phyloP scores from a whole-genome alignment of 2,329 filamentous ascomycete species.

The Diplodia seriata region DNA sequence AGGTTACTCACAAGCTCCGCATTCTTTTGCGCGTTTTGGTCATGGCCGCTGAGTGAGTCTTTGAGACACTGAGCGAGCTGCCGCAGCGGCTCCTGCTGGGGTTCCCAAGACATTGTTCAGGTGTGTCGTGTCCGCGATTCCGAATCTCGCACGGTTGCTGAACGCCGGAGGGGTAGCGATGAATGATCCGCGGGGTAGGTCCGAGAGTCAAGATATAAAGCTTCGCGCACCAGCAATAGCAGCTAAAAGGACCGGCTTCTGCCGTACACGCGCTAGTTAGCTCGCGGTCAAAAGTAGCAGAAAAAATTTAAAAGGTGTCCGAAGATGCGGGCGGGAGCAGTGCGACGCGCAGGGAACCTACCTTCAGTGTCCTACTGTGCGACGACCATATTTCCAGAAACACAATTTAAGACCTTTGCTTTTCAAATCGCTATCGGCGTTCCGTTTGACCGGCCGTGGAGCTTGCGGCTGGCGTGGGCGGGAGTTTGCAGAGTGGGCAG shows the following conservation, averaged over 20 bases:
- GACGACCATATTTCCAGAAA: slow-evolving; percentile 30
- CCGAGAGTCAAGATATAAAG: slow-evolving; percentile 32
- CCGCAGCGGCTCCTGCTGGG: slow-evolving; percentile 81
- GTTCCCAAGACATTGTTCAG: slow-evolving; percentile 84
- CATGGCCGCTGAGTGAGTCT: slow-evolving; percentile 87
- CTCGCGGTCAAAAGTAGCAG: slow-evolving; percentile 2
- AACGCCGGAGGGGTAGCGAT: slow-evolving; percentile 27
- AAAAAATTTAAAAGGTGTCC: slow-evolving; percentile 19
- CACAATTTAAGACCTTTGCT: slow-evolving; percentile 25
- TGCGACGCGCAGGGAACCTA: slow-evolving; percentile 23
- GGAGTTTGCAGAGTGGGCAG: slow-evolving; percentile 29
- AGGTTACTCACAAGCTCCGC: slow-evolving; percentile 76
- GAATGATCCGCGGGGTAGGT: slow-evolving; percentile 28
- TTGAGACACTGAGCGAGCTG: slow-evolving; percentile 89
- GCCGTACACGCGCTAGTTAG: neutral
- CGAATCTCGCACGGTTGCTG: slow-evolving; percentile 27
- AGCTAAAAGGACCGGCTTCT: slow-evolving; percentile 24
- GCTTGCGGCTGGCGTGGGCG: slow-evolving; percentile 24
- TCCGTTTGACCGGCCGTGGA: slow-evolving; percentile 22
- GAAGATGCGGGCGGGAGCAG: slow-evolving; percentile 14
- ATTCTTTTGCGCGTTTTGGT: slow-evolving; percentile 82
- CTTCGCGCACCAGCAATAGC: slow-evolving; percentile 22
- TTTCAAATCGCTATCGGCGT: slow-evolving; percentile 28
- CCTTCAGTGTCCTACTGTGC: slow-evolving; percentile 29
- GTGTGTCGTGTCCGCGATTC: slow-evolving; percentile 28